Percentiles rank a stretch among this genome's conserved stretches.
These are phyloP conservation scores for Leucoagaricus sp. DNA, from an alignment of 1,284 basidiomycete species.

Conservation along the genomic window DNA sequence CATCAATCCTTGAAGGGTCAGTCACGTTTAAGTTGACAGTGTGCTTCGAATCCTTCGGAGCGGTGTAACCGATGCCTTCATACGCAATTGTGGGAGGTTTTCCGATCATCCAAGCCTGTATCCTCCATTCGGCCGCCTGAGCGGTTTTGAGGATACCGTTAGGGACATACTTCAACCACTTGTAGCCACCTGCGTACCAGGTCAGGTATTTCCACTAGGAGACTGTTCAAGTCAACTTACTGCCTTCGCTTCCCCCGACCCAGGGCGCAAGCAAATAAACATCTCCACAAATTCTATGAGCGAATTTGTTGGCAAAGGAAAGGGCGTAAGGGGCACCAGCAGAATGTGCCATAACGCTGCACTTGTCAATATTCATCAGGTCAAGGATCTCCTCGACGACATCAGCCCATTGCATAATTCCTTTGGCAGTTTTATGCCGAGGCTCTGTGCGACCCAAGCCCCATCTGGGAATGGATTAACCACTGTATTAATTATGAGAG, in stretches of 20 bases:
- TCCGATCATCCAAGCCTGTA: constrained; percentile 95
- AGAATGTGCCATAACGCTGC: constrained; percentile 94
- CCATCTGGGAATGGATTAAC: constrained; percentile 58
- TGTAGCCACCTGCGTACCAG: constrained; percentile 68
- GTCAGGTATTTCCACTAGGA: neutral
- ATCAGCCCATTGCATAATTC: constrained; percentile 88
- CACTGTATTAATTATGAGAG: constrained; percentile 2
- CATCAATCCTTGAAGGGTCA: constrained; percentile 38
- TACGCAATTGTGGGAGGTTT: constrained; percentile 85
- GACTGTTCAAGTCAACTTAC: constrained; percentile 48
- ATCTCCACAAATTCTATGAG: constrained; percentile 79
- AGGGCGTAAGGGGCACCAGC: constrained; percentile 95
- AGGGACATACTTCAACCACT: constrained; percentile 96
- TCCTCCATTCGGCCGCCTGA: constrained; percentile 95
- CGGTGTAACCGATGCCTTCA: constrained; percentile 78
- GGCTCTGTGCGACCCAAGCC: constrained; percentile 88
- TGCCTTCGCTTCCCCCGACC: constrained; percentile 87
- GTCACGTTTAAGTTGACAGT: constrained; percentile 31
- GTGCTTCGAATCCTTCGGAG: constrained; percentile 30
- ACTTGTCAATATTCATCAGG: constrained; percentile 74
- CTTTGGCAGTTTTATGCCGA: constrained; percentile 67
- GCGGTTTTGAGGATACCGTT: constrained; percentile 93
- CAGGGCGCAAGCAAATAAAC: constrained; percentile 94
- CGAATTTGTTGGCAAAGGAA: constrained; percentile 78
- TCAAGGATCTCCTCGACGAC: constrained; percentile 91